Base-by-base conservation (phyloP, 352 stramenopile genomes). In the Pilasporangium apinafurcum region DNA sequence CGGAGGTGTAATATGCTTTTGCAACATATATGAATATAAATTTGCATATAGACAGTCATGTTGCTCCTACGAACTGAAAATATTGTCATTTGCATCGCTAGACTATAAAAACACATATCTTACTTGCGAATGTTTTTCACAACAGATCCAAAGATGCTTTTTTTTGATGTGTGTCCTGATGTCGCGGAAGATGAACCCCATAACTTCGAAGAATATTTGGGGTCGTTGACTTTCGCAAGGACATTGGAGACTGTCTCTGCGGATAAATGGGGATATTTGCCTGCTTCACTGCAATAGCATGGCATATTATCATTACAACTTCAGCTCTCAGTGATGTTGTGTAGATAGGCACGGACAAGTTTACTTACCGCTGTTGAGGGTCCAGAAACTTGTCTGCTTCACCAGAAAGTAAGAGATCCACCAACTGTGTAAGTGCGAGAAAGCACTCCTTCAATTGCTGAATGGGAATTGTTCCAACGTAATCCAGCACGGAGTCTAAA, bases 191-290 rank as follows among this genome's bases (percentile, higher is more conserved):
- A 76, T 1, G 44, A 61, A 10, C 68, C 70, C 74, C 69, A 83
- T 0, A 66, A 64, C 34, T 68, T 71, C 7, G 67, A 82, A 3
- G 57, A 59, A 1, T 37, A 65, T 31, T 87, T 87, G 10, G 49
- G 35, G 36, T 83, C 75, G 37, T 87, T 87, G 55, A 86, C 65
- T 45, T 91, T 91, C n/a, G 72, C 72, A 5, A 76, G 58, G 22
- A 91, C 67, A 2, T 58, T 63, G 0, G 69, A 59, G n/a, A 91
- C 72, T 2, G 60, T 86, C 14, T 86, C 78, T 4, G 67, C 61
- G 6, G 70, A 81, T 16, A 91, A 36, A 36, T 88, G 75, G 5
- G 75, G 71, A 37, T 80, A 86, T 44, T 85, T 87, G 26, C 70
- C 63, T 13, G 55, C 38, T 25, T 84, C 75, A 17, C 73, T 86